These are phyloP conservation scores for Nakazawaea populi DNA, from an alignment of 805 yeast species.

Conservation along the genomic window DNA sequence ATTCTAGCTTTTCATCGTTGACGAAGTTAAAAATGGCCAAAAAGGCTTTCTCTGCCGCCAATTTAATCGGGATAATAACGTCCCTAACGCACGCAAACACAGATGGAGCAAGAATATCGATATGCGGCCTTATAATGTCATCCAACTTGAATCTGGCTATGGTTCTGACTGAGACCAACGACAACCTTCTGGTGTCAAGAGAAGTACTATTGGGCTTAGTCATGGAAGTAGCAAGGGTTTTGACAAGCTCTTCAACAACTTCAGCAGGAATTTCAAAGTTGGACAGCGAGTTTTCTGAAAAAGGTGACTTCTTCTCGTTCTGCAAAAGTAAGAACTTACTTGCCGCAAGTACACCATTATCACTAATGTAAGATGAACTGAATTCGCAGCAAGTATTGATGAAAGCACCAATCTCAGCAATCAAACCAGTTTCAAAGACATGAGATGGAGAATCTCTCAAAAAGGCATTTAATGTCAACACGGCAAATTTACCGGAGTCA, in stretches of 20 bases:
- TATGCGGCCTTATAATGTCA: conserved; percentile 42
- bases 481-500: conserved; percentile 52
- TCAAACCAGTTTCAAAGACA: conserved; percentile 46
- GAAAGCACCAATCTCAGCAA: conserved; percentile 43
- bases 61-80: conserved; percentile 81
- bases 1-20: conserved; percentile 49
- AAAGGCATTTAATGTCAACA: conserved; percentile 73
- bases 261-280: conserved; percentile 36
- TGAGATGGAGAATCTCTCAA: conserved; percentile 70
- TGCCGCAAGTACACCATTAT: conserved; percentile 70
- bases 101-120: conserved; percentile 58
- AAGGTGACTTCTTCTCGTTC: conserved; percentile 33
- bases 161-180: conserved; percentile 73
- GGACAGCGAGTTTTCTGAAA: conserved; percentile 18
- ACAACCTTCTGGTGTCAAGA: conserved; percentile 70
- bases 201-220: conserved; percentile 56
- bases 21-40: conserved; percentile 66
- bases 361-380: conserved; percentile 50
- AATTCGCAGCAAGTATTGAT: conserved; percentile 39
- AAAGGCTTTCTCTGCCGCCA: conserved; percentile 91
- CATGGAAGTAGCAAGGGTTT: conserved; percentile 42
- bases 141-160: conserved; percentile 57
- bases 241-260: conserved; percentile 35
- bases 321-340: conserved; percentile 69
- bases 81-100: conserved; percentile 83